Conservation (phyloP, 176 grass and related monocot genomes). For the Aegilops tauschii region DNA sequence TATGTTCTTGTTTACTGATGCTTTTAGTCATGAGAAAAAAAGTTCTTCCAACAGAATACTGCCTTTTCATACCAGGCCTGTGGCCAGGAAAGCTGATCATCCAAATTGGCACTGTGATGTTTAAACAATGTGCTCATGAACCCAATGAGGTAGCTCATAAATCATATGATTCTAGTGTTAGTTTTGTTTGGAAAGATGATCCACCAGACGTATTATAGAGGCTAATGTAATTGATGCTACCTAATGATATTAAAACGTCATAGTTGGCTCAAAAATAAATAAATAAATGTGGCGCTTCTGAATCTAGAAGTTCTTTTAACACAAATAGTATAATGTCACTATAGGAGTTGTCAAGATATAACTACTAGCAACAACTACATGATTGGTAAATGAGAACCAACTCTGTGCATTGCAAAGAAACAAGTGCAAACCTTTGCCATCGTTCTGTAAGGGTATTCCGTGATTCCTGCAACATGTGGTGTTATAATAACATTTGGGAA, state of each 20-base stretch:
- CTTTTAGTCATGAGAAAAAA: too few relatives aligned
- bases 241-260: background rate
- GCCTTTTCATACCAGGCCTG: background rate
- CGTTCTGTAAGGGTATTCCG: too few relatives aligned
- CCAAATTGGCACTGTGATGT: too few relatives aligned
- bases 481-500: too few relatives aligned
- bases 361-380: too few relatives aligned
- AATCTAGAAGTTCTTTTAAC: background rate
- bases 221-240: background rate
- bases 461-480: too few relatives aligned
- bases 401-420: too few relatives aligned
- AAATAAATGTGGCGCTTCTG: background rate
- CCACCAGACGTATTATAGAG: background rate
- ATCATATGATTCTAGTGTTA: background rate
- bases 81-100: too few relatives aligned
- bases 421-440: too few relatives aligned
- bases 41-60: too few relatives aligned
- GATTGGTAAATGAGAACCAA: too few relatives aligned
- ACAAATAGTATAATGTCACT: slow-evolving; percentile 1
- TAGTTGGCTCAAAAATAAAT: background rate
- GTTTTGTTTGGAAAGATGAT: background rate
- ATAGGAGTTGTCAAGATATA: background rate
- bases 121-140: background rate
- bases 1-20: too few relatives aligned
- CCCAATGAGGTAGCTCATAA: background rate